Evolutionary conservation across 2,329 filamentous ascomycete species (phyloP).

Genomic region (Diplodia scrobiculata): DNA sequence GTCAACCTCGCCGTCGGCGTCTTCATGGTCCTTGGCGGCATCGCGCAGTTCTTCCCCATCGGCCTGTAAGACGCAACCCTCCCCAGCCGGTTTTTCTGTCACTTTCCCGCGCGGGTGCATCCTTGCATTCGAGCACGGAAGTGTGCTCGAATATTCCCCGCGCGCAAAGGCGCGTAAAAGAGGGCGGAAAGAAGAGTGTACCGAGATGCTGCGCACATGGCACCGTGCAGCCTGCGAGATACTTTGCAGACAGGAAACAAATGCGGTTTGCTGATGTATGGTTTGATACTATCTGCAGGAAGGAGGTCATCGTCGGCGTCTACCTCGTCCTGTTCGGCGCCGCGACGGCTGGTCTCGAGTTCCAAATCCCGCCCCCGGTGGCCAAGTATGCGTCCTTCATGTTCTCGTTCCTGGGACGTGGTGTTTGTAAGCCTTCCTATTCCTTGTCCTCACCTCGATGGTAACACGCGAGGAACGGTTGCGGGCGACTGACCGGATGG

Average conservation of each 20-base stretch:
- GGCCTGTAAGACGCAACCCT: slow-evolving; percentile 47
- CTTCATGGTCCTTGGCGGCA: slow-evolving; percentile 83
- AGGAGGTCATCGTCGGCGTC: slow-evolving; percentile 73
- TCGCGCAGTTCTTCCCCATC: slow-evolving; percentile 67
- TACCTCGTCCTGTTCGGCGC: slow-evolving; percentile 93
- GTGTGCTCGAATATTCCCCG: background rate
- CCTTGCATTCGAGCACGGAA: slow-evolving; percentile 29
- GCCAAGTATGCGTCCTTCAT: slow-evolving; percentile 95
- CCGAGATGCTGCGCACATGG: background rate
- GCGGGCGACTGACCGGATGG: slow-evolving; percentile 29
- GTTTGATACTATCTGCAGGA: slow-evolving; percentile 50
- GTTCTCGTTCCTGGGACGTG: slow-evolving; percentile 95
- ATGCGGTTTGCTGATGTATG: background rate
- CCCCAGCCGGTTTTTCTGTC: slow-evolving; percentile 32
- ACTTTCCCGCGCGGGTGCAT: background rate
- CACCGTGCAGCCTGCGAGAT: background rate
- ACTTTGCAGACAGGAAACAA: background rate
- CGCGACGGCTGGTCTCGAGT: slow-evolving; percentile 59
- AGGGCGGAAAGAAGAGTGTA: background rate
- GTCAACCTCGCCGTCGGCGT: slow-evolving; percentile 88
- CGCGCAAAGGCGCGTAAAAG: background rate
- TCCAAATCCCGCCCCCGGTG: slow-evolving; percentile 91
- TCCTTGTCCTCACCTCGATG: background rate
- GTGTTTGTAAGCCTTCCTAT: slow-evolving; percentile 74
- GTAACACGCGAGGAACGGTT: background rate